Conservation (phyloP, 371 early-diverging fungal species). For the Haplosporangium sp. region DNA sequence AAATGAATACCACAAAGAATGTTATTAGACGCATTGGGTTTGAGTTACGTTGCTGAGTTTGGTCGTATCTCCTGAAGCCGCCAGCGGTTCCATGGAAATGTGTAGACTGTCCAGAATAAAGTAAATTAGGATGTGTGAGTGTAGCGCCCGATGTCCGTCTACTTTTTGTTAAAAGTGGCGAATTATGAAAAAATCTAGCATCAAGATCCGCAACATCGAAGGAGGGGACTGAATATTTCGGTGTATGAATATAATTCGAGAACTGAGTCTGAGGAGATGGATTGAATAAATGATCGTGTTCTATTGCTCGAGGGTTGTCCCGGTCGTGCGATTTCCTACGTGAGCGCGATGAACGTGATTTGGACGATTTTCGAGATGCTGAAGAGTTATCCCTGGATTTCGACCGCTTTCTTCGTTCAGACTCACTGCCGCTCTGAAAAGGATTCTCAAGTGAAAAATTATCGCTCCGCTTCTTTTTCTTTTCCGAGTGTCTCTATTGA, state of each 20-base stretch:
- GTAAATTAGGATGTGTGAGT: constrained; percentile 1
- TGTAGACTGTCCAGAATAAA: constrained; percentile 1
- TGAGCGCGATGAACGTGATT: constrained; percentile 2
- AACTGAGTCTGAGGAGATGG: constrained; percentile 9
- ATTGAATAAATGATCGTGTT: constrained; percentile 8
- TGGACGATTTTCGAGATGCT: constrained; percentile 13
- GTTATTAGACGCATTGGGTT: constrained; percentile 13
- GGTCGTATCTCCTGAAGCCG: neutral
- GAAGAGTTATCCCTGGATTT: constrained; percentile 14
- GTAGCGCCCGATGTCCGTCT: constrained; percentile 5
- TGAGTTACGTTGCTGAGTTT: neutral
- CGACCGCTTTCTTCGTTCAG: constrained; percentile 26
- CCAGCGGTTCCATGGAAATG: constrained; percentile 2
- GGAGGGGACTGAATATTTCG: constrained; percentile 12
- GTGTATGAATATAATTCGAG: constrained; percentile 12
- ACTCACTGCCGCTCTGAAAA: constrained; percentile 42
- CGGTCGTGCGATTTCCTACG: constrained; percentile 6
- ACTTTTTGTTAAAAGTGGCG: constrained; percentile 18
- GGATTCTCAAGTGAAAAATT: constrained; percentile 45
- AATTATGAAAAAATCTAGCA: constrained; percentile 7
- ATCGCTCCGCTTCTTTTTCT: neutral
- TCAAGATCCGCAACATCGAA: constrained; percentile 6
- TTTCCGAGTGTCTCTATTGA: neutral
- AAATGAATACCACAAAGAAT: constrained; percentile 9
- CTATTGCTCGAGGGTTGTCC: neutral